phyloP scores from a whole-genome alignment of 2,329 filamentous ascomycete genomes.

The Sclerotinia sclerotiorum region DNA sequence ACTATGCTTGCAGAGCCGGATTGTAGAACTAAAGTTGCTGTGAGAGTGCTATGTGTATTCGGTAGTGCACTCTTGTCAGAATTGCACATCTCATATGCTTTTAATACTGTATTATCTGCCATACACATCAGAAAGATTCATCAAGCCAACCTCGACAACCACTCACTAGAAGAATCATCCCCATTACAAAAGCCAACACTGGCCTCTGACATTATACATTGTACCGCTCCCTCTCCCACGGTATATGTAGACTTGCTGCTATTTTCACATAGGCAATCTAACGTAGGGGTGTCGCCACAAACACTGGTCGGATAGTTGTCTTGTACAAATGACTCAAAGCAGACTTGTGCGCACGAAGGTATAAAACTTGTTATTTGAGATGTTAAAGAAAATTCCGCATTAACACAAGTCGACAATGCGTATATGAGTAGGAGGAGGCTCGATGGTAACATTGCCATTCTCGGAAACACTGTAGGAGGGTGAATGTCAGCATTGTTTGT shows the following conservation, averaged over 20 bases:
- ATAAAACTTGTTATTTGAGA: conserved; percentile 38
- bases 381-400: conserved; percentile 31
- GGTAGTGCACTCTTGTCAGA: conserved; percentile 50
- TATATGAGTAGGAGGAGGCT: conserved; percentile 37
- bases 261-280: conserved; percentile 64
- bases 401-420: conserved; percentile 30
- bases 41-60: conserved; percentile 59
- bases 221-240: conserved; percentile 67
- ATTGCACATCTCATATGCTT: conserved; percentile 60
- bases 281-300: conserved; percentile 52
- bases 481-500: conserved; percentile 30
- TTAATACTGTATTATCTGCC: conserved; percentile 47
- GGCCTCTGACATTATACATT: conserved; percentile 61
- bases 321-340: conserved; percentile 62
- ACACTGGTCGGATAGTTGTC: conserved; percentile 53
- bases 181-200: conserved; percentile 53
- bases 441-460: conserved; percentile 40
- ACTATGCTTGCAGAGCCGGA: conserved; percentile 44
- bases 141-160: background rate
- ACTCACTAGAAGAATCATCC: conserved; percentile 40
- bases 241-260: conserved; percentile 63
- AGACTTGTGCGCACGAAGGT: conserved; percentile 55
- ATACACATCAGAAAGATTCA: conserved; percentile 20
- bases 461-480: conserved; percentile 31
- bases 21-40: conserved; percentile 53